Evolutionary conservation across 768 basidiomycete genomes (phyloP).

Genomic region (Lactifluus pinguis): DNA sequence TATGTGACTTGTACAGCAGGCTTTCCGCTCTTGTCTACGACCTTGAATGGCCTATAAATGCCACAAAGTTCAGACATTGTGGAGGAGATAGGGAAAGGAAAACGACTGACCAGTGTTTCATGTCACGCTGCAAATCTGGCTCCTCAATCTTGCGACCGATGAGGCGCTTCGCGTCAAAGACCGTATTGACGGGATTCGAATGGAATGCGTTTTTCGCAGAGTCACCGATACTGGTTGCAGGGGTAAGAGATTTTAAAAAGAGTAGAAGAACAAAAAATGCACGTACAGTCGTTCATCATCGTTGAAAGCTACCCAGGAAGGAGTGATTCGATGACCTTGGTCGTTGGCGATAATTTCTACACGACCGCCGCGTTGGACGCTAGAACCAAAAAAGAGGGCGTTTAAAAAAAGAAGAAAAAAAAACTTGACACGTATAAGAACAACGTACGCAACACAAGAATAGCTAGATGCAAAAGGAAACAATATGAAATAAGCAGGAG

Average conservation of each 20-base stretch:
- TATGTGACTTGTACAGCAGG: constrained; percentile 70
- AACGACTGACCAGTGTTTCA: constrained; percentile 62
- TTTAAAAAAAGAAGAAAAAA: too few species aligned
- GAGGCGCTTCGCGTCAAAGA: constrained; percentile 94
- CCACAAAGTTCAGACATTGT: neutral
- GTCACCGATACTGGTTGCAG: constrained; percentile 62
- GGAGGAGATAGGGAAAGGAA: neutral
- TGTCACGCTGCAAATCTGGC: constrained; percentile 67
- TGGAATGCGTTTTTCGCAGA: constrained; percentile 94
- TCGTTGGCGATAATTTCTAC: constrained; percentile 51
- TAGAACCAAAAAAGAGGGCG: neutral
- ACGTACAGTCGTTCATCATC: constrained; percentile 47
- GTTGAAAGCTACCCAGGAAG: constrained; percentile 53
- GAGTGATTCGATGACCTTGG: constrained; percentile 55
- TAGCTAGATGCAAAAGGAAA: constrained; percentile 41
- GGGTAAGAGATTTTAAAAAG: neutral
- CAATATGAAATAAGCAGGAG: constrained; percentile 22
- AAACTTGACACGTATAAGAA: neutral
- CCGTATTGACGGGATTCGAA: constrained; percentile 85
- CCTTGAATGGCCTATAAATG: constrained; percentile 53
- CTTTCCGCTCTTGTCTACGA: constrained; percentile 72
- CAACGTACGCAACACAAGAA: constrained; percentile 85
- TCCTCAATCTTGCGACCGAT: constrained; percentile 85
- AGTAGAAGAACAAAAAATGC: neutral
- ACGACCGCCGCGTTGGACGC: constrained; percentile 36